Base-by-base conservation (phyloP, 345 rosid species). In the Salix dunnii region DNA sequence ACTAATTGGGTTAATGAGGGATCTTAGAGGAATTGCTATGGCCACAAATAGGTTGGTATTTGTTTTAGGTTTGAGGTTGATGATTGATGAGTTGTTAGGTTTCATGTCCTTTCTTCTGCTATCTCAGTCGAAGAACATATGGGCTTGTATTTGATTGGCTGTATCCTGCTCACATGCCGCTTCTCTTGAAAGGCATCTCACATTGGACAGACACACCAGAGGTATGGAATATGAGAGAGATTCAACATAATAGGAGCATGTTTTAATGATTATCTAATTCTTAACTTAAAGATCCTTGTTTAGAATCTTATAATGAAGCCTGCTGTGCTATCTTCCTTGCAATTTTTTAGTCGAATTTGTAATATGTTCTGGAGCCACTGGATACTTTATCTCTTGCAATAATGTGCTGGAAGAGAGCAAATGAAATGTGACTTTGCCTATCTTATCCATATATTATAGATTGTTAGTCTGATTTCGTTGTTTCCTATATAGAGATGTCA, bases 61-160 rank as follows among this genome's bases (percentile, higher is more conserved):
- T 62, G 0, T 53, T 46, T 58, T 42, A 53, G 64, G 30, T 76
- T 35, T 64, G 23, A 74, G 21, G 63, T 74, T 51, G 8, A 36
- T 48, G 16, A 3, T 70, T 69, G 21, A 60, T 69, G 36, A 66
- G 64, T 21, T 27, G 14, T 46, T 77, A 65, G 71, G 11, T 77
- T 72, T 17, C 55, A 55, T 25, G 27, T 48, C 23, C 53, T n/a
- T 36, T 80, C 28, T 25, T 65, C 76, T 40, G 10, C 73, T 76
- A 61, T 46, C 68, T 82, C 94, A 96, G 99, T 74, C 97, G 97
- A 66, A 91, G 94, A 86, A 90, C 98, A 6, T 96, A 92, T 81
- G 91, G 97, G 78, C 85, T 96, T 84, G 81, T 96, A 74, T 96
- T 96, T 84, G 99, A 94, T 81, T 96, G 99, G 99, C 88, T 96